Evolutionary conservation across 768 basidiomycete genomes (phyloP), one percentile per base, ranked within the genome.

Genomic region (Tylopilus felleus): DNA sequence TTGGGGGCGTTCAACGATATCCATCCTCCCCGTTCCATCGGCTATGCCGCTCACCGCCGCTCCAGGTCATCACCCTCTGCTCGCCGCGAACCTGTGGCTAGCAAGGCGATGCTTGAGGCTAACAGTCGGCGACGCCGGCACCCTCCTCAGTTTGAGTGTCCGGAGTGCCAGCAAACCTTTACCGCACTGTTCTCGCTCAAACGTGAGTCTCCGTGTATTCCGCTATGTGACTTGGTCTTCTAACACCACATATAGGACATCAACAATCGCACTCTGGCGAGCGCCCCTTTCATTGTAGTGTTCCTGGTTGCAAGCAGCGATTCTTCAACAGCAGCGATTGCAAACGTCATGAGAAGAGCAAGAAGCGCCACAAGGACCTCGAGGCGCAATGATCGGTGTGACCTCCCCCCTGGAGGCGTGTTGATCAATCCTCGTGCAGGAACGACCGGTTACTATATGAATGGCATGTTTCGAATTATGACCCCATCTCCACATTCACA

Each of bases 311-410:
- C 51, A 6, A 1, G 0, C 69, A 70, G 36, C 59, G 57, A 16
- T 70, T 70, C 45, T 71, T 43, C 54, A 70, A 70, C 51, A 68
- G 56, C 39, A 72, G 69, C 12, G 69, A 70, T 19, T 72, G 69
- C 52, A 70, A 66, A 40, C 69, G 69, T 43, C 69, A 70, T 10
- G 69, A 70, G 55, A 70, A 56, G 51, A 72, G 71, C 61, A 59
- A 5, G 59, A 72, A 69, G 41, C 68, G 68, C 55, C 68, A 69
- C 25, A 66, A 64, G 45, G 59, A 59, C 21, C 39, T 63, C 16
- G 5, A 28, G 49, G 52, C 19, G 28, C 38, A 39, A 36, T 59
- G 61, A 66, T 60, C 53, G 49, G 41, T 48, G 29, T 35, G 35
- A 47, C 51, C 46, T 47, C 48, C n/a, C 46, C 52, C 48, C n/a